Base-by-base conservation (phyloP, 257 asterid genomes). In the Ophiorrhiza pumila region DNA sequence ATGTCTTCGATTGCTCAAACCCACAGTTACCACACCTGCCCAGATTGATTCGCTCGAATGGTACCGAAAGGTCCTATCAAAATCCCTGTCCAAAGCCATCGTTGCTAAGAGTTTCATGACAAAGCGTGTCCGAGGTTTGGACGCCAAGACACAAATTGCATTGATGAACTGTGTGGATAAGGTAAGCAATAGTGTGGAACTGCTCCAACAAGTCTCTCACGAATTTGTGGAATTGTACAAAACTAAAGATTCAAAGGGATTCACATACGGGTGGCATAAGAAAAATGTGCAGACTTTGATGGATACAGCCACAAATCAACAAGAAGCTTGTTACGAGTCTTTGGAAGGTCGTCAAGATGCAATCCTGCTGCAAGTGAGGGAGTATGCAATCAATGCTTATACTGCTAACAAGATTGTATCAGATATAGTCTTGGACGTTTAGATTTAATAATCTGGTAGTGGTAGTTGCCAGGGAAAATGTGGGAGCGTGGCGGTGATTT, bases 11-110 rank as follows among this genome's bases (percentile, higher is more conserved):
- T 32, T 74, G 73, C 78, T 74, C 3, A 29, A 29, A 60, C 78
- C 78, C 35, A 25, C 71, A 3, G 31, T 66, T 7, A 42, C 32
- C 61, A 73, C 78, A 0, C 6, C 50, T 0, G 31, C 68, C 22
- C 42, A 74, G 37, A 66, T 66, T 23, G 22, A 29, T 57, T 74
- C 78, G 0, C 50, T 74, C 1, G 57, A 74, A 56, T 66, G 78
- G 73, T 41, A 56, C 68, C 7, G 78, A 56, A 61, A 69, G 7
- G 78, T 74, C 31, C 68, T 74, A 4, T 74, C 68, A 3, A 74
- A 74, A 45, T 60, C 73, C 68, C 52, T 74, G 60, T 55, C 78
- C n/a, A 74, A 53, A 25, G 60, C 78, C 64, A 59, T 69, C 34
- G 1, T n/a, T 15, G 71, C 73, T 2, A 7, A 34, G 35, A 49